Conservation (phyloP, 2,329 filamentous ascomycete genomes). For the Penicillium sp. region DNA sequence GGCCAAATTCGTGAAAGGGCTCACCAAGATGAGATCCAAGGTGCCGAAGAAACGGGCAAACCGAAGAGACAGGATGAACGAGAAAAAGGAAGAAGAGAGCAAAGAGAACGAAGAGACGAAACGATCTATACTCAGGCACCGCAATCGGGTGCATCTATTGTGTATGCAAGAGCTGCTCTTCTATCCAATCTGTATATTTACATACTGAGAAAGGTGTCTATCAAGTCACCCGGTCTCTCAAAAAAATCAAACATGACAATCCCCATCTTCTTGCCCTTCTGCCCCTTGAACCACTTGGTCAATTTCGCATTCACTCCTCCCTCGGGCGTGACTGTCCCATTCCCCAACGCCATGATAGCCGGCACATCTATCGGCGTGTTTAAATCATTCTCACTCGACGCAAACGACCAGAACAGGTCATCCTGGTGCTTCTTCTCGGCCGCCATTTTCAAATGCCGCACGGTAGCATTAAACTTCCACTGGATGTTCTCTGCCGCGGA, state of each 20-base stretch:
- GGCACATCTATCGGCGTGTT: conserved; percentile 45
- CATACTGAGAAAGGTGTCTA: conserved; percentile 40
- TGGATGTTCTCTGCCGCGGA: conserved; percentile 41
- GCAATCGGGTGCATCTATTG: no score
- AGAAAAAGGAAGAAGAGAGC: no score
- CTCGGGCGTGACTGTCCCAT: conserved; percentile 37
- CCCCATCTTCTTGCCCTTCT: conserved; percentile 48
- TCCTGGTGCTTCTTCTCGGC: conserved; percentile 30
- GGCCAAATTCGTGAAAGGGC: no score
- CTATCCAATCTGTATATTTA: no score
- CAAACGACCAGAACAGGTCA: conserved; percentile 50
- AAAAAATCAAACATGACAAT: conserved; percentile 56
- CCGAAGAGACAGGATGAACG: no score
- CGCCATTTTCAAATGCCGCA: conserved; percentile 41
- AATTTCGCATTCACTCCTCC: conserved; percentile 50
- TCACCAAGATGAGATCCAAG: no score
- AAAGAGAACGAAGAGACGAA: no score
- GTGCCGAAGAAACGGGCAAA: no score
- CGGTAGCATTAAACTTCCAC: conserved; percentile 47
- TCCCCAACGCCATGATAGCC: conserved; percentile 48
- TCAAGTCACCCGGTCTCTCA: conserved; percentile 43
- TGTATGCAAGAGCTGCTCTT: no score
- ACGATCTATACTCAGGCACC: no score
- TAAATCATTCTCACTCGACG: conserved; percentile 44
- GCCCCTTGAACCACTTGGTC: conserved; percentile 33